Conservation (phyloP, 2,329 filamentous ascomycete species). For the Chalara sp. region DNA sequence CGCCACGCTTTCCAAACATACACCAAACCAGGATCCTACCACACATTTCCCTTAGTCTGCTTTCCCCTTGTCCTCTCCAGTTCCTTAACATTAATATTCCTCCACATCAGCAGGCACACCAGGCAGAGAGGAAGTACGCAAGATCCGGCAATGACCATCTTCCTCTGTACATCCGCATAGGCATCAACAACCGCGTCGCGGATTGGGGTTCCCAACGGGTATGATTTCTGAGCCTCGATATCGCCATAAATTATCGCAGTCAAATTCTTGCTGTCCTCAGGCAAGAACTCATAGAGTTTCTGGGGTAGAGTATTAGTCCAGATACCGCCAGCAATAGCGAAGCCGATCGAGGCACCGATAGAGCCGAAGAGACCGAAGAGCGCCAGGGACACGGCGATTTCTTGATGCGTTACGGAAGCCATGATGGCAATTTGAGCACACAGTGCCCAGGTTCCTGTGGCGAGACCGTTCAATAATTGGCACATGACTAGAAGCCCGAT, state of each 20-base stretch:
- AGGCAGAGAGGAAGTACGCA: too few relatives aligned
- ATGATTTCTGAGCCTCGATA: constrained; percentile 45
- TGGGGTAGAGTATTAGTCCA: constrained; percentile 51
- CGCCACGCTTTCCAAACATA: too few relatives aligned
- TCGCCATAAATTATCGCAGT: constrained; percentile 40
- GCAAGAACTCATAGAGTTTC: constrained; percentile 33
- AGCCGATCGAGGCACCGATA: constrained; percentile 53
- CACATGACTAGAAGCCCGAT: constrained; percentile 47
- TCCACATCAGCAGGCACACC: too few relatives aligned
- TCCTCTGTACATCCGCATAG: constrained; percentile 38
- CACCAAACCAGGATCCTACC: too few relatives aligned
- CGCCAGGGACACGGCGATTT: constrained; percentile 53
- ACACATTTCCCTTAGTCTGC: too few relatives aligned
- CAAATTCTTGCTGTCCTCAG: constrained; percentile 20
- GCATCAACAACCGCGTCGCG: constrained; percentile 51
- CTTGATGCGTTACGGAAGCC: constrained; percentile 36
- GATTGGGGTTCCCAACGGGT: constrained; percentile 39
- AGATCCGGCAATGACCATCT: too few relatives aligned
- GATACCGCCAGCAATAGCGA: constrained; percentile 54
- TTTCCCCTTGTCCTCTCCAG: too few relatives aligned
- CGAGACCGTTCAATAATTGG: constrained; percentile 42
- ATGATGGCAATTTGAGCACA: too few relatives aligned
- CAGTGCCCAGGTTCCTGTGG: too few relatives aligned
- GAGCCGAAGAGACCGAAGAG: constrained; percentile 53
- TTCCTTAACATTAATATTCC: too few relatives aligned